Evolutionary conservation across 1,284 basidiomycete genomes (phyloP), one percentile per base, ranked within the genome.

Genomic region (Termitomyces sp.): DNA sequence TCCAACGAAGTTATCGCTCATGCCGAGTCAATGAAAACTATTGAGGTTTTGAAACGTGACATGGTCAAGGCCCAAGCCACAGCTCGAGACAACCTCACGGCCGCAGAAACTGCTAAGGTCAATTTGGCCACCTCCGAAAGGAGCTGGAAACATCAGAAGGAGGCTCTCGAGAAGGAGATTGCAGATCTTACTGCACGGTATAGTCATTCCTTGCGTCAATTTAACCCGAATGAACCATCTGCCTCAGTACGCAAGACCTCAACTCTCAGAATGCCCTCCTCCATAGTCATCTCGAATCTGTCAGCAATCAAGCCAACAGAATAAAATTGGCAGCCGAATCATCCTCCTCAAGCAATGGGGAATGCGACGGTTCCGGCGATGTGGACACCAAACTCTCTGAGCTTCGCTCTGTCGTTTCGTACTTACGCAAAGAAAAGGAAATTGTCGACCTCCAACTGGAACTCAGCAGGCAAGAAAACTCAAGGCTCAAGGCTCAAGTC

Each of bases 401-500:
- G 62, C 73, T 95, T 15, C 88, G 88, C 42, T 84, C 87, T 34
- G 88, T 96, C 17, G 86, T 95, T 45, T 78, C 84, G 1, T 94
- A 90, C 69, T 73, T 95, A 33, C 83, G 92, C 28, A 90, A 89
- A 63, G 92, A 95, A 73, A 94, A 94, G 71, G 91, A 94, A 66
- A 91, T 94, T 53, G 86, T 90, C 40, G 92, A 94, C 60, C 78
- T 94, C 36, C 90, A 95, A 63, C 78, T 92, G 42, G 90, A 94
- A 64, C 79, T 95, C 51, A 81, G 83, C 73, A 92, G 91, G 71
- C 90, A 94, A 66, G 92, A 95, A 71, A 89, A 80, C 59, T 73
- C 82, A 6, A 82, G 92, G 1, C 71, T 93, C 48, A 90, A 88
- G 69, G 74, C 81, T 26, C 87, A 92, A 64, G 78, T 91, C 26